Evolutionary conservation across 148 eudicot genomes (phyloP), one percentile per base, ranked within the genome.

Genomic region (Polygonum maritimum): DNA sequence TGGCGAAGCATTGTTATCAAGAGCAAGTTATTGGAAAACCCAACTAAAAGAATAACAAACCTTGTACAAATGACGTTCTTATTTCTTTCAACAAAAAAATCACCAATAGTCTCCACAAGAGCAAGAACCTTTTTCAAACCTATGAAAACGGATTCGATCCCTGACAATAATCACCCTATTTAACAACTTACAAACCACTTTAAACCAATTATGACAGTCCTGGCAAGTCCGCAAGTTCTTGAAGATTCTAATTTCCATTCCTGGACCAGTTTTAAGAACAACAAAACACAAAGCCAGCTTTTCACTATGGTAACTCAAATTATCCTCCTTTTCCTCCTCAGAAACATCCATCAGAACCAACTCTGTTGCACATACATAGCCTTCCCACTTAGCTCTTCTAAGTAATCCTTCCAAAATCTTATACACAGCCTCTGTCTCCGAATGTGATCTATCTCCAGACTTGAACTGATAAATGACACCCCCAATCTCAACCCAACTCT

Each of bases 291-390:
- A 75, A 72, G 92, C 89, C 79, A 91, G 55, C 75, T 86, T 89
- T 73, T 91, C 96, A 71, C 92, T 89, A 49, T 91, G 91, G 75
- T 87, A 81, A 74, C 51, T 86, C 87, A 91, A 77, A 77, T 89
- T 91, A 74, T 81, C 88, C 82, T 89, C 92, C 72, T 89, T 91
- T 82, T 91, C 92, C 82, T 91, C 92, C 40, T 86, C 86, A n/a
- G 88, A 83, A 49, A 91, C 80, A 83, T 91, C 96, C 96, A 89
- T 89, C 75, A 91, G 79, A 78, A 91, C 91, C 77, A 85, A 76
- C 60, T 85, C 92, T 15, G 79, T 76, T 40, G 76, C 73, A 60
- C 86, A 81, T 16, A 78, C 76, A 73, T 76, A 85, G 38, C 96
- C 92, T 82, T 86, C 89, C 78, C 83, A 45, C 82, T 81, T 91